Evolutionary conservation across 192 early-diverging fungal species (phyloP).

Genomic region (Coemansia sp.): DNA sequence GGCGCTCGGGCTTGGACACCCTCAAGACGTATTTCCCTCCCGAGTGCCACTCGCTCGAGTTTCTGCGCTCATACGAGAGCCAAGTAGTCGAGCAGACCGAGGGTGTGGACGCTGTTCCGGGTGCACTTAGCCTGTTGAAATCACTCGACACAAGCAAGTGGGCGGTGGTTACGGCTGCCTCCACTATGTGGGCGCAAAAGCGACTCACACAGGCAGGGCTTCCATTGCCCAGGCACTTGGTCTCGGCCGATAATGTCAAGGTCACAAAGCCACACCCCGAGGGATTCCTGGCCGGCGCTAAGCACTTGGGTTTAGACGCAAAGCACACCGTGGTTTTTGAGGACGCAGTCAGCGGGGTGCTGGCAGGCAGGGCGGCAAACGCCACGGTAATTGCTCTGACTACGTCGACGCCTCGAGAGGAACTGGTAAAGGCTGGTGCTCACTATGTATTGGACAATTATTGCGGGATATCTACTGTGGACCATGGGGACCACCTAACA

Average conservation of each 20-base stretch:
- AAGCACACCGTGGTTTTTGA: slow-evolving; percentile 32
- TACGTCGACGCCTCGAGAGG: slow-evolving; percentile 18
- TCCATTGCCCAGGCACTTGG: slow-evolving; percentile 14
- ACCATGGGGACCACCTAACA: slow-evolving; percentile 9
- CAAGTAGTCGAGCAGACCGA: slow-evolving; percentile 15
- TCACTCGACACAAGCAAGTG: slow-evolving; percentile 12
- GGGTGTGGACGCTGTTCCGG: slow-evolving; percentile 32
- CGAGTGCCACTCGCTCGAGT: slow-evolving; percentile 15
- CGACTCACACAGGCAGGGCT: slow-evolving; percentile 23
- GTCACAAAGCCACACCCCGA: slow-evolving; percentile 33
- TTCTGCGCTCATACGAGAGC: slow-evolving; percentile 11
- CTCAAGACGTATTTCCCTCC: slow-evolving; percentile 30
- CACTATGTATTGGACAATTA: slow-evolving; percentile 28
- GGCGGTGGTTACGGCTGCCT: slow-evolving; percentile 41
- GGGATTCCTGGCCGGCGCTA: slow-evolving; percentile 22
- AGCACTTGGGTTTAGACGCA: slow-evolving; percentile 10
- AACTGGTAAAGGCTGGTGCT: slow-evolving; percentile 22
- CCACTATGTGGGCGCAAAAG: slow-evolving; percentile 16
- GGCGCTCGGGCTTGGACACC: slow-evolving; percentile 25
- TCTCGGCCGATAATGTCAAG: slow-evolving; percentile 18
- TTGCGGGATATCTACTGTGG: not conserved
- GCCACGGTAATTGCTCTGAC: slow-evolving; percentile 31
- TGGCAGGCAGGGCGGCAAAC: slow-evolving; percentile 27
- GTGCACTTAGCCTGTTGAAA: slow-evolving; percentile 12
- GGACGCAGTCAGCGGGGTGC: slow-evolving; percentile 34